Evolutionary conservation across 2,329 filamentous ascomycete species (phyloP), one percentile per base, ranked within the genome.

Genomic region (Pseudogymnoascus sp.): DNA sequence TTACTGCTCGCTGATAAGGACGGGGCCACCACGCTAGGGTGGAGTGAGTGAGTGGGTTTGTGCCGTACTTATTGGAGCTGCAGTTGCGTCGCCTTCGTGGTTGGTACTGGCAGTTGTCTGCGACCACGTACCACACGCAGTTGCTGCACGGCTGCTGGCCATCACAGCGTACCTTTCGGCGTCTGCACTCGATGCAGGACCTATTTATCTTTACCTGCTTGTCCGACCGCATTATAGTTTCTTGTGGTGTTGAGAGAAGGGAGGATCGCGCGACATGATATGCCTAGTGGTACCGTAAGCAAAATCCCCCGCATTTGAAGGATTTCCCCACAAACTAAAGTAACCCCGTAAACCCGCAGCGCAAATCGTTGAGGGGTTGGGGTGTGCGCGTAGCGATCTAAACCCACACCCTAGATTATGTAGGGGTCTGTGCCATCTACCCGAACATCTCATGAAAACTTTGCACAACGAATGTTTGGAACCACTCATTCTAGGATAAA

Each of bases 151-250:
- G 58, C 39, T 60, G 38, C 6, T 33, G 47, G 20, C 58, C 58
- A 60, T 60, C 58, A 38, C 58, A 60, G 39, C 58, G 39, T 20
- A 60, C 58, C 22, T 60, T 60, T 33, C 58, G 58, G 25, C 58
- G 58, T 33, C 47, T 60, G 58, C 58, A 60, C 25, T 60, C 58
- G 38, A 50, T 36, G 28, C 58, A 60, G 30, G 58, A 41, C 20
- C 47, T 60, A 33, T 60, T 60, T 33, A 60, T 60, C 37, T 60
- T 60, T 53, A 53, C 47, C 28, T 53, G 47, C 47, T 53, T 53
- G 47, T 53, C 47, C 47, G 47, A 53, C 47, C 47, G 47, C 47
- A 53, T 53, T 53, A 33, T 53, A 53, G 47, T 9, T 33, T 33
- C 9, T 53, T 8, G 47, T 53, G 25, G 47, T 53, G 47, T 33